These are phyloP conservation scores for Suaeda aralocaspica DNA, from an alignment of 148 eudicot species.

Conservation along the genomic window DNA sequence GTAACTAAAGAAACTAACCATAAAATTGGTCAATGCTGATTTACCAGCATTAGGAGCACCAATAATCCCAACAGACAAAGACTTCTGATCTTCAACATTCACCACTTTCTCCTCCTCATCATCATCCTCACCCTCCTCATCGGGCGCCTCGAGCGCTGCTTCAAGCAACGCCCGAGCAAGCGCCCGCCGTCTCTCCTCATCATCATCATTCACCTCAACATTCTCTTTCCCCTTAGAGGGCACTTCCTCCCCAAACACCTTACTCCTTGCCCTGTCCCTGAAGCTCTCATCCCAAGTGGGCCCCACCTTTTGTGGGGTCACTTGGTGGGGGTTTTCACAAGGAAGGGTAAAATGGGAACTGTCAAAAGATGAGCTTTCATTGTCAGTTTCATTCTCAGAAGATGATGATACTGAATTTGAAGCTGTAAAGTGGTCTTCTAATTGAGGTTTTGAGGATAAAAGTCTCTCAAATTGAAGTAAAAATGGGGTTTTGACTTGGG, in stretches of 20 bases:
- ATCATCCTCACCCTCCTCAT: conserved; percentile 34
- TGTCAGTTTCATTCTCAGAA: conserved; percentile 35
- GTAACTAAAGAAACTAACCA: conserved; percentile 46
- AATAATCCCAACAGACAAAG: conserved; percentile 78
- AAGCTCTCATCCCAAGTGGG: conserved; percentile 63
- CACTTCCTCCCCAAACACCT: conserved; percentile 48
- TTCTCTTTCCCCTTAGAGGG: conserved; percentile 15
- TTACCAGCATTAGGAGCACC: conserved; percentile 99
- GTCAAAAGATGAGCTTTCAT: conserved; percentile 46
- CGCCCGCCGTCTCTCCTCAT: conserved; percentile 40
- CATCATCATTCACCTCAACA: conserved; percentile 23
- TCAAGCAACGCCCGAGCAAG: conserved; percentile 65
- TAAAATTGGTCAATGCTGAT: conserved; percentile 80
- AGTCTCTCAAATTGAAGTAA: conserved; percentile 29
- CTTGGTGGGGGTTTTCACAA: conserved; percentile 16
- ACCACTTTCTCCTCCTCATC: conserved; percentile 40
- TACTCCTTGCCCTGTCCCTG: conserved; percentile 50
- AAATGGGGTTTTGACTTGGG: conserved; percentile 29
- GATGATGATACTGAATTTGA: conserved; percentile 32
- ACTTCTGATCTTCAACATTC: conserved; percentile 73
- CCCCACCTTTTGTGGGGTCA: background rate
- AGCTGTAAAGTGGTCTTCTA: conserved; percentile 27
- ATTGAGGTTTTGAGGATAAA: conserved; percentile 40
- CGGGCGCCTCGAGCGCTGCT: conserved; percentile 48
- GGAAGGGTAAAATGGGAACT: conserved; percentile 52